Percentiles rank a stretch among this genome's conserved stretches.
Evolutionary conservation across 2,329 filamentous ascomycete species (phyloP).

Genomic region (Diaporthe helianthi): DNA sequence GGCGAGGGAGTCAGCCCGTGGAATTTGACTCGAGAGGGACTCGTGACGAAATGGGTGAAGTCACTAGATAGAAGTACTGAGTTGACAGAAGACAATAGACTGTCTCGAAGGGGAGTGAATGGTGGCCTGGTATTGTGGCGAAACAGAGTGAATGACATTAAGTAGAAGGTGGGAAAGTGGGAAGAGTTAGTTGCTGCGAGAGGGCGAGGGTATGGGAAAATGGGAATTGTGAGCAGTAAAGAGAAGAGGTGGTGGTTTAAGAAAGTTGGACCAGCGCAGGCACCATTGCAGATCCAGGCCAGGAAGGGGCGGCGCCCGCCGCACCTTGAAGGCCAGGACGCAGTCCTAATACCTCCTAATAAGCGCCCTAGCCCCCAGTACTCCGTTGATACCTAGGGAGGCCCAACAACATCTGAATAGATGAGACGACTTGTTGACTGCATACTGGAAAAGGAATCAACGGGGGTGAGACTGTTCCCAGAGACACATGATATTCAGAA

Average conservation of each 20-base stretch:
- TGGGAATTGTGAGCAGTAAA: not conserved
- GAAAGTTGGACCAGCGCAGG: conserved; percentile 12
- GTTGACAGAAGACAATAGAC: not conserved
- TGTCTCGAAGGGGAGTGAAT: not conserved
- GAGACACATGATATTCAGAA: not conserved
- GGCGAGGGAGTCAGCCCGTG: not conserved
- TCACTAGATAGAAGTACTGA: not conserved
- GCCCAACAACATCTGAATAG: conserved; percentile 21
- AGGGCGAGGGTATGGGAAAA: not conserved
- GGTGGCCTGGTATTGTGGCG: not conserved
- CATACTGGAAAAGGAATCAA: not conserved
- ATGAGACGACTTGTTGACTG: conserved; percentile 16
- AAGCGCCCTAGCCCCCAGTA: conserved; percentile 26
- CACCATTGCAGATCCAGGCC: conserved; percentile 22
- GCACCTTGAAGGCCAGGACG: conserved; percentile 12
- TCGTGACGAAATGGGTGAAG: conserved; percentile 7
- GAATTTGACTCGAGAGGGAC: conserved; percentile 9
- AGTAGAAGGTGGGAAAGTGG: not conserved
- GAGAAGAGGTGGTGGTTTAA: conserved; percentile 13
- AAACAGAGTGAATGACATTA: conserved; percentile 10
- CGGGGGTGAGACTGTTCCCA: not conserved
- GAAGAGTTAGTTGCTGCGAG: not conserved
- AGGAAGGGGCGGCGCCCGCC: conserved; percentile 20
- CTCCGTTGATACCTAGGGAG: too few species aligned
- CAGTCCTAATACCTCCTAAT: too few species aligned